A percentile compares a stretch with the other conserved stretches of the same genome.
Conservation (phyloP, 495 filamentous ascomycete genomes). For the Podospora tetraspora region DNA sequence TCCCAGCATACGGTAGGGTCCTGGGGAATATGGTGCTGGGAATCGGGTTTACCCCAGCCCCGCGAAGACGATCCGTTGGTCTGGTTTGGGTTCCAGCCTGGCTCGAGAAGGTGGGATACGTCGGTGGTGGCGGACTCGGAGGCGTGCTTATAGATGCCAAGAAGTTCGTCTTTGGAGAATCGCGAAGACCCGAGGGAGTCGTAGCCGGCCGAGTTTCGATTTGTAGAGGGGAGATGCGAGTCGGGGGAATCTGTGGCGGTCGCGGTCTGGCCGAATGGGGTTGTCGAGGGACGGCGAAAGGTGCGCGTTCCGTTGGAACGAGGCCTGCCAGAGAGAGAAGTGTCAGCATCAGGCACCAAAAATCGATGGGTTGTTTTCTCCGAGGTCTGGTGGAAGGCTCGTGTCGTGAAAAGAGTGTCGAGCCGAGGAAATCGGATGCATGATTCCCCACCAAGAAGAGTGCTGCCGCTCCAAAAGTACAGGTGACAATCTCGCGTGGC, state of each 20-base stretch:
- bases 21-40: constrained; percentile 52
- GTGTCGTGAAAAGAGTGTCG: no score
- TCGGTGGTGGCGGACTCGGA: constrained; percentile 54
- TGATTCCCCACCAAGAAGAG: not conserved
- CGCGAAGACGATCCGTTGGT: constrained; percentile 56
- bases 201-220: constrained; percentile 33
- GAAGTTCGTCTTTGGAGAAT: constrained; percentile 79
- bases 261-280: constrained; percentile 38
- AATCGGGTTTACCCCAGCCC: constrained; percentile 72
- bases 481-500: no score
- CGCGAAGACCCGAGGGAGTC: constrained; percentile 41
- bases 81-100: constrained; percentile 69
- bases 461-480: not conserved
- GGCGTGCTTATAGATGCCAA: constrained; percentile 65
- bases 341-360: constrained; percentile 3
- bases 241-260: constrained; percentile 22
- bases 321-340: constrained; percentile 40
- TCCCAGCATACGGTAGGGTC: constrained; percentile 83
- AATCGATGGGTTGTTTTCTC: not conserved
- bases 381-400: not conserved
- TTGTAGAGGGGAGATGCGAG: constrained; percentile 11
- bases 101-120: constrained; percentile 60
- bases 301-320: constrained; percentile 74
- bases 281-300: constrained; percentile 73
- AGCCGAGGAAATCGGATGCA: not conserved